A percentile compares a stretch with the other conserved stretches of the same genome.
These are phyloP conservation scores for Yueomyces sp. DNA, from an alignment of 805 yeast genomes.

Conservation along the genomic window DNA sequence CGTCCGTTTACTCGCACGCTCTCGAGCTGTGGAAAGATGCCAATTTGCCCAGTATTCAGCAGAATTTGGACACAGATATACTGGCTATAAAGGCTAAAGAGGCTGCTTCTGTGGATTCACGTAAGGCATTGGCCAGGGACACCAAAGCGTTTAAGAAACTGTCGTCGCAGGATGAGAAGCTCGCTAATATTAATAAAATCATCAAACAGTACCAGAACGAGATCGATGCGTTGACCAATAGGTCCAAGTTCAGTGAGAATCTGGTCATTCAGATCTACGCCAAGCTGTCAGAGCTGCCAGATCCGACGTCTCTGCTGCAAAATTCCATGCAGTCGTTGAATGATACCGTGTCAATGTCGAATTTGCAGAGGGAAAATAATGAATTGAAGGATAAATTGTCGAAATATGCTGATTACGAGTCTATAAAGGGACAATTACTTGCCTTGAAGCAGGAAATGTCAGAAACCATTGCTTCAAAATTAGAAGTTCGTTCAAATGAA, in stretches of 20 bases:
- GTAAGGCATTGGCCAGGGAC: constrained; percentile 66
- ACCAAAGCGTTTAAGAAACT: constrained; percentile 76
- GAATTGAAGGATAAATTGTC: constrained; percentile 44
- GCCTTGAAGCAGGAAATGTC: constrained; percentile 38
- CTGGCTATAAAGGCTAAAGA: constrained; percentile 60
- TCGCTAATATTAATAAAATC: constrained; percentile 32
- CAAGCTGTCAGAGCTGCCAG: constrained; percentile 79
- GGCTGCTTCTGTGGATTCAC: constrained; percentile 46
- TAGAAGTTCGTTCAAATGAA: constrained; percentile 30
- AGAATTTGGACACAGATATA: constrained; percentile 61
- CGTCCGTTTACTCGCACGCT: constrained; percentile 32
- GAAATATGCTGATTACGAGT: constrained; percentile 66
- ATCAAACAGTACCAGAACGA: constrained; percentile 74
- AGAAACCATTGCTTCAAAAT: no score
- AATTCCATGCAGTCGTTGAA: constrained; percentile 49
- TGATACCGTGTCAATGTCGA: constrained; percentile 37
- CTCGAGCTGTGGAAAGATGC: constrained; percentile 64
- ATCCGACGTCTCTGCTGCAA: constrained; percentile 73
- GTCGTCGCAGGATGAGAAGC: constrained; percentile 44
- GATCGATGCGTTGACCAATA: constrained; percentile 67
- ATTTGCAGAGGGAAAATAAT: constrained; percentile 37
- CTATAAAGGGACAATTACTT: constrained; percentile 46
- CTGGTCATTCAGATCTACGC: constrained; percentile 65
- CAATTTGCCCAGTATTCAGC: constrained; percentile 58
- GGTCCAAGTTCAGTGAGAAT: constrained; percentile 62